Percentiles rank a stretch among this genome's conserved stretches.
phyloP scores from a whole-genome alignment of 2,329 filamentous ascomycete species.

The Alternaria hordeiaustralica region DNA sequence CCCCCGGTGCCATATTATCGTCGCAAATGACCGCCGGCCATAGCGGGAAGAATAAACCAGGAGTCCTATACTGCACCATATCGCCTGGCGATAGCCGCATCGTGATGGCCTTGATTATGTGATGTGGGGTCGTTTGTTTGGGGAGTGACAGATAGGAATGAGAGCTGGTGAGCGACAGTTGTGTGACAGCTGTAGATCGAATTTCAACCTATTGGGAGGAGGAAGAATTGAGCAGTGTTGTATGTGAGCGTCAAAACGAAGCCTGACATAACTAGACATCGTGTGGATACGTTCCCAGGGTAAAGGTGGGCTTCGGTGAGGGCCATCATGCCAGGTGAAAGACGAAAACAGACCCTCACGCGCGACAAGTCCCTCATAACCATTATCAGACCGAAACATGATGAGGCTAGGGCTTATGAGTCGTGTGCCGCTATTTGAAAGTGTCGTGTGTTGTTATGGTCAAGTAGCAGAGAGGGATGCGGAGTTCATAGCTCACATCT shows the following conservation, averaged over 20 bases:
- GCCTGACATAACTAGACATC: background rate
- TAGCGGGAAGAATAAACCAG: background rate
- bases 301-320: conserved; percentile 4
- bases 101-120: background rate
- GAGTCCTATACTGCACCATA: no score
- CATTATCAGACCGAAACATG: background rate
- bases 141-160: background rate
- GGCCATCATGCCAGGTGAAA: conserved; percentile 1
- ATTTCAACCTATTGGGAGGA: background rate
- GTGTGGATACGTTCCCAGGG: background rate
- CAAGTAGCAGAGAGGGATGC: background rate
- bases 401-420: background rate
- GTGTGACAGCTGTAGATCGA: background rate
- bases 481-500: conserved; percentile 18
- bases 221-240: background rate
- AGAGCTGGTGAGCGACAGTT: background rate
- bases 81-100: conserved; percentile 5
- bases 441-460: background rate
- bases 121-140: background rate
- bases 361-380: background rate
- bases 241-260: background rate
- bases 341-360: background rate
- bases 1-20: conserved; percentile 17
- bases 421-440: background rate
- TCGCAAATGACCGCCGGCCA: conserved; percentile 32